Percentiles rank a stretch among this genome's conserved stretches.
Evolutionary conservation across 129 eudicot species (phyloP).

Genomic region (Centaurea solstitialis): DNA sequence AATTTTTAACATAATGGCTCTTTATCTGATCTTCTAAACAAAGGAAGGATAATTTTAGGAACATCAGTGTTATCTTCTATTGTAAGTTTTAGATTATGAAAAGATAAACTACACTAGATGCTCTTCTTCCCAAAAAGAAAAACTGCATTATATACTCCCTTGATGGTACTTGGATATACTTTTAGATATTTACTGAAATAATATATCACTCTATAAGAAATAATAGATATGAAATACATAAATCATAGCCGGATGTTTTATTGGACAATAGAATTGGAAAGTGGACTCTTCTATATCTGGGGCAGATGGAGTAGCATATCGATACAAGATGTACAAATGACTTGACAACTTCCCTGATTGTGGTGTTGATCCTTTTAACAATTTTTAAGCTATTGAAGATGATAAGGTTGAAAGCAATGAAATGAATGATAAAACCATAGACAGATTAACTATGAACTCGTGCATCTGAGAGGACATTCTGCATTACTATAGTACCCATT

Average conservation of each 20-base stretch:
- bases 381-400: not conserved
- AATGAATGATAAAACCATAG: not conserved
- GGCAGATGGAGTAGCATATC: not conserved
- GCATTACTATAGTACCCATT: not conserved
- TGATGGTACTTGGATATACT: not conserved
- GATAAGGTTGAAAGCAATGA: not conserved
- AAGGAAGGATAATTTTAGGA: not conserved
- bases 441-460: not conserved
- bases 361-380: not conserved
- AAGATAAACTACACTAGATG: not conserved
- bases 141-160: not conserved
- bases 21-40: not conserved
- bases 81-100: not conserved
- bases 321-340: not conserved
- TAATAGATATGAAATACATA: no score
- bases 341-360: not conserved
- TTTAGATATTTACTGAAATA: not conserved
- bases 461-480: not conserved
- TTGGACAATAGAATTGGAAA: not conserved
- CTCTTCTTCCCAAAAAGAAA: not conserved
- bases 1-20: not conserved
- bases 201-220: not conserved
- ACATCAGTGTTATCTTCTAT: not conserved
- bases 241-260: not conserved
- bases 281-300: not conserved